Base-by-base conservation (phyloP, 2,329 filamentous ascomycete species). In the Calonectria pseudoturangicola region DNA sequence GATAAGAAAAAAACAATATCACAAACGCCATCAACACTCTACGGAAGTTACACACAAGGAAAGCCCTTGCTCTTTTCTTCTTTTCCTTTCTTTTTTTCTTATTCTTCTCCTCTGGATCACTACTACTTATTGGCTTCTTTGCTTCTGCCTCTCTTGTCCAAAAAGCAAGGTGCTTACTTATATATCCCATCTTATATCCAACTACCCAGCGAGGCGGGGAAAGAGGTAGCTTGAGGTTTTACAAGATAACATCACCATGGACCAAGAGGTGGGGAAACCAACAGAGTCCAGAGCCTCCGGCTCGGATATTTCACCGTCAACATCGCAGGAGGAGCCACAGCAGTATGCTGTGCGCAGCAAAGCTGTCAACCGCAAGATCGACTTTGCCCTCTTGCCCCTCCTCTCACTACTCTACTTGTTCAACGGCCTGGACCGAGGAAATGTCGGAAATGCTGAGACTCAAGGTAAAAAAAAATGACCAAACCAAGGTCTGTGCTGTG, bases 391-490 rank as follows among this genome's bases (percentile, higher is more conserved):
- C 4, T 76, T 86, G 10, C 84, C 84, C 5, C 77, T 86, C 7
- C 75, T 86, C 2, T 85, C 84, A 15, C 76, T 85, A 12, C 78
- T 86, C 18, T 86, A 86, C 54, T 78, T 86, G 3, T 84, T 85
- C 73, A 86, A 86, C 68, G 83, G 84, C 1, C 80, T 86, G 2
- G 85, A 86, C 71, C 81, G 84, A 39, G 81, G 83, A 27, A 86
- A 86, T 33, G 79, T 86, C 39, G 85, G 85, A 33, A 86, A 86
- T 71, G 85, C 85, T 7, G 82, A 85, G 71, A 82, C 84, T 5
- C 77, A 84, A 78, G 78, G 84, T 84, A 66, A 30, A 66, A 16
- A 51, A 21, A 8, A 58, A 36, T 9, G 66, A 21, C 66, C 21
- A 51, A 21, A 16, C 33, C 5, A 9, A 39, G 25, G 12, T 18